Base-by-base conservation (phyloP, 345 rosid genomes). In the Eucalyptus leucophloia region DNA sequence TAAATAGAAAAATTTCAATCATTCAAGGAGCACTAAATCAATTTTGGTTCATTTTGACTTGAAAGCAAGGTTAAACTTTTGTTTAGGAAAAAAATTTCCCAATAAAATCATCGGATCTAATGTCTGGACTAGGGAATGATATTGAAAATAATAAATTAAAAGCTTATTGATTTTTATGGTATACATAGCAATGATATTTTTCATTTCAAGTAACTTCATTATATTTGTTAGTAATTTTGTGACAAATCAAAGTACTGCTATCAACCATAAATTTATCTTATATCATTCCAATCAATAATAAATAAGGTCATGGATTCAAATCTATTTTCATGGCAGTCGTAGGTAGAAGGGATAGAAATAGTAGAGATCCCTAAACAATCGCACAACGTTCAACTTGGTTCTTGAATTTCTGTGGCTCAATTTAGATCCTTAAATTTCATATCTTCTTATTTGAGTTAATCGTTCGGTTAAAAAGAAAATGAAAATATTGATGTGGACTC, bases 391-490 rank as follows among this genome's bases (percentile, higher is more conserved):
- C 1, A 32, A 69, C 4, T 9, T 32, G 7, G 21, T 9, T 34
- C 13, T 5, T 32, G 12, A 69, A 8, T 11, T 5, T 58, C 0
- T 0, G 0, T 58, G 2, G 13, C 2, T 58, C 17, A 60, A 12
- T 60, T 51, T 60, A n/a, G 32, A n/a, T 60, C 69, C 69, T 60
- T 60, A 60, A 60, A 12, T 60, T 60, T 28, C 2, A 6, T 28
- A 60, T 13, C 16, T 60, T 60, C 7, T 60, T 60, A 60, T 51
- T 17, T 51, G 21, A 1, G 54, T 60, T 60, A 28, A 28, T 28
- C 1, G 2, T 60, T 28, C 17, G 3, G 3, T 28, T 6, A 28
- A 28, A 60, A 12, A 13, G 1, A 60, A 12, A 60, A 28, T 12
- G 69, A 13, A 28, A 60, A 28, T 60, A 28, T n/a, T 28, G 15